Conservation (phyloP, 1,139 yeast species). For the Hansenula sp. region DNA sequence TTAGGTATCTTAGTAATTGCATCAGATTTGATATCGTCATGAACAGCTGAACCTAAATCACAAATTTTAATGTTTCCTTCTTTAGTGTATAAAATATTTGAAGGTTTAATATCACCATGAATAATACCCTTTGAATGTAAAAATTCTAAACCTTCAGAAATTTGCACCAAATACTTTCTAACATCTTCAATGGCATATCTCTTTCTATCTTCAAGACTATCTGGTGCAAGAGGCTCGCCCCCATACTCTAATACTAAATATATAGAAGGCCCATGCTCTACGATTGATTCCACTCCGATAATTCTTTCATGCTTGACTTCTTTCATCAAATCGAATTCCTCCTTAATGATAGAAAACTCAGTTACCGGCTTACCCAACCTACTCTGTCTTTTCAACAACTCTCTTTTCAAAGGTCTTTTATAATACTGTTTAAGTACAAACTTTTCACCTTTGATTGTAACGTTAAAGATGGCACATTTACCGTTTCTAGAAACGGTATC, state of each 20-base stretch:
- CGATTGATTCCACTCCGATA: conserved; percentile 1
- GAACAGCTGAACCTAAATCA: conserved; percentile 13
- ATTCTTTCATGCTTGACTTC: background rate
- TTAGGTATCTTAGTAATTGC: background rate
- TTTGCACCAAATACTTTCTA: background rate
- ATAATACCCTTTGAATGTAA: conserved; percentile 5
- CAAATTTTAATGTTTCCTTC: conserved; percentile 5
- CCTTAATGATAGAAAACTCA: conserved; percentile 4
- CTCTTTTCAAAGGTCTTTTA: conserved; percentile 5
- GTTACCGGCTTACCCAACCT: background rate
- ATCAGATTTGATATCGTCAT: background rate
- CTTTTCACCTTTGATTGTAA: background rate
- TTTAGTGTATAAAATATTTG: conserved; percentile 4
- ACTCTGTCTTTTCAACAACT: conserved; percentile 1
- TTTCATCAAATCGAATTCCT: conserved; percentile 3
- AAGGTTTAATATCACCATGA: conserved; percentile 15
- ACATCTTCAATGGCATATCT: conserved; percentile 19
- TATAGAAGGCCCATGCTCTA: conserved; percentile 4
- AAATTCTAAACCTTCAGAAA: conserved; percentile 3
- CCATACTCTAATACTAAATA: conserved; percentile 7
- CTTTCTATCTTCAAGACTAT: background rate
- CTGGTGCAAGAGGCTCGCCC: conserved; percentile 1
- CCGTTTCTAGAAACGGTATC: background rate
- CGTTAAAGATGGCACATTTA: background rate
- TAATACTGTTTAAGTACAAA: conserved; percentile 6